Percentiles rank a stretch among this genome's conserved stretches.
Evolutionary conservation across 768 basidiomycete species (phyloP).

Genomic region (Auricularia cornea): DNA sequence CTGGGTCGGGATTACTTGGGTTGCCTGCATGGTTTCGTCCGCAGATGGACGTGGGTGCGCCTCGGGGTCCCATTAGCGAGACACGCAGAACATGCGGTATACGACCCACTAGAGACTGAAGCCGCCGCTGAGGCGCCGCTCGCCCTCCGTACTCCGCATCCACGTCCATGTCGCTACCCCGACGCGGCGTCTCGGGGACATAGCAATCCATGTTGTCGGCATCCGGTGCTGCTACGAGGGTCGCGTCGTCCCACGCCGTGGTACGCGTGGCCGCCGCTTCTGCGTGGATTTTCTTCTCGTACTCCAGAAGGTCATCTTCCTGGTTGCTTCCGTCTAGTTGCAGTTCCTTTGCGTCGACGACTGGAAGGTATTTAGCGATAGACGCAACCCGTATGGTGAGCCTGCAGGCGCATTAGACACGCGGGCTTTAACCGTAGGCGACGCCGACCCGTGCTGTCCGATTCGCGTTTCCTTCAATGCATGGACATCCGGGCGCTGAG

Average conservation of each 20-base stretch:
- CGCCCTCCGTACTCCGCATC: not conserved
- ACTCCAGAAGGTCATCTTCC: conserved; percentile 32
- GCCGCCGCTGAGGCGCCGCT: not conserved
- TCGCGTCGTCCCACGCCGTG: not conserved
- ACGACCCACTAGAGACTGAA: not conserved
- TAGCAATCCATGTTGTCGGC: conserved; percentile 10
- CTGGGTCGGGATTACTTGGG: not conserved
- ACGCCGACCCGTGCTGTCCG: conserved; percentile 60
- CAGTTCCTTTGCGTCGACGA: conserved; percentile 27
- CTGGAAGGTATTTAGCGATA: conserved; percentile 65
- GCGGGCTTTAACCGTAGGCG: not conserved
- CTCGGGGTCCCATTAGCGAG: not conserved
- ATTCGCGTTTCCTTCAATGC: conserved; percentile 60
- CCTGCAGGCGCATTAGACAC: conserved; percentile 25
- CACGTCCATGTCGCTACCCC: not conserved
- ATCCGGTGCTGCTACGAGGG: conserved; percentile 6
- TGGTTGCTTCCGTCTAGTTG: conserved; percentile 50
- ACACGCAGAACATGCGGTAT: not conserved
- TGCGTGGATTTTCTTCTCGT: conserved; percentile 15
- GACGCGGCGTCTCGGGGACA: not conserved
- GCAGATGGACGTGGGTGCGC: not conserved
- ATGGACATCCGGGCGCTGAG: conserved; percentile 68
- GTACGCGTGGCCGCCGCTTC: not conserved
- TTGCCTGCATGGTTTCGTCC: not conserved
- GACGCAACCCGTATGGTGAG: conserved; percentile 67